A percentile compares a stretch with the other conserved stretches of the same genome.
These are phyloP conservation scores for Candida tetrigidarum DNA, from an alignment of 1,139 yeast genomes.

Conservation along the genomic window DNA sequence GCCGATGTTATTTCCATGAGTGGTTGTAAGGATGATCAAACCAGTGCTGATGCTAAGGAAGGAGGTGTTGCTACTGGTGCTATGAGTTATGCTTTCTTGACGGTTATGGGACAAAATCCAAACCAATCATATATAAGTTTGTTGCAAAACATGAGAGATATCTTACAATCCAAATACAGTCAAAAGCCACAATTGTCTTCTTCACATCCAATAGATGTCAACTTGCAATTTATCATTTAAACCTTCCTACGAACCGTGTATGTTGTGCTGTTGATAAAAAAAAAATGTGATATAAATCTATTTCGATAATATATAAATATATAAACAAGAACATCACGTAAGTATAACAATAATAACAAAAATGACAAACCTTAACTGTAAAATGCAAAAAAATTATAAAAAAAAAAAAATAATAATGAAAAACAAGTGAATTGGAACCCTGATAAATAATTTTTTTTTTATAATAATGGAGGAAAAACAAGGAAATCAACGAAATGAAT, in stretches of 20 bases:
- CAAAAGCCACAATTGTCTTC: slow-evolving; percentile 90
- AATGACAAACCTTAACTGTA: slow-evolving; percentile 1
- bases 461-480: no score
- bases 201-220: slow-evolving; percentile 85
- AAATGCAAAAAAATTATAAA: slow-evolving; percentile 1
- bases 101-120: slow-evolving; percentile 67
- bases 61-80: slow-evolving; percentile 89
- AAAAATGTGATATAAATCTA: slow-evolving; percentile 1
- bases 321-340: slow-evolving; percentile 1
- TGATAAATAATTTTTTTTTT: no score
- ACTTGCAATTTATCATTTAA: slow-evolving; percentile 54
- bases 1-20: slow-evolving; percentile 88
- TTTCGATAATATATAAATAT: slow-evolving; percentile 1
- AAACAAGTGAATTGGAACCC: neutral
- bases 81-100: slow-evolving; percentile 88
- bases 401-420: no score
- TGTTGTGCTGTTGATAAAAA: no score
- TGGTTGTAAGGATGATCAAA: slow-evolving; percentile 89
- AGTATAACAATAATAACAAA: neutral
- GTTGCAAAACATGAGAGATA: slow-evolving; percentile 77
- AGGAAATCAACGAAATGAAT: neutral
- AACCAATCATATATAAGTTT: slow-evolving; percentile 78
- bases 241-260: no score
- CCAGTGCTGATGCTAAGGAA: slow-evolving; percentile 80
- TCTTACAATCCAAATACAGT: slow-evolving; percentile 69